phyloP scores from a whole-genome alignment of 352 stramenopile species.

The Detonula confervacea region DNA sequence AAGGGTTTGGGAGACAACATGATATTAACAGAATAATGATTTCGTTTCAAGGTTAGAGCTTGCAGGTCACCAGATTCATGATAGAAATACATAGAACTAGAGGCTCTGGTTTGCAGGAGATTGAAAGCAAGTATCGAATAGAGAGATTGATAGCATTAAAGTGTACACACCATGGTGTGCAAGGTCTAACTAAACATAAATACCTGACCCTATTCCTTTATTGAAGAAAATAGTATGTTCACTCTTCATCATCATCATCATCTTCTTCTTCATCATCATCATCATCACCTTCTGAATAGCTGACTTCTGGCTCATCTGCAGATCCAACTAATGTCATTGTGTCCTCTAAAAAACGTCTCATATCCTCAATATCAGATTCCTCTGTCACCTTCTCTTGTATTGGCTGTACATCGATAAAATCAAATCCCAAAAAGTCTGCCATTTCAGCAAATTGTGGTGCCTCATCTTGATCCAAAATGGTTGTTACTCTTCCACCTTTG shows the following conservation, averaged over 20 bases:
- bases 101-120: too few relatives aligned
- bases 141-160: too few relatives aligned
- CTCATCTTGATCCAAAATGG: conserved; percentile 72
- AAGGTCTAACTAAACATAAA: too few relatives aligned
- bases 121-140: too few relatives aligned
- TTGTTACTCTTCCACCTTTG: conserved; percentile 72
- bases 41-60: too few relatives aligned
- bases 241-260: conserved; percentile 52
- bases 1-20: too few relatives aligned
- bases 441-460: conserved; percentile 73
- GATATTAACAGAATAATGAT: too few relatives aligned
- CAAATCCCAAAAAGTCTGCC: conserved; percentile 71
- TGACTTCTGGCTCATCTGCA: conserved; percentile 35
- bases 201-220: too few relatives aligned
- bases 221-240: background rate
- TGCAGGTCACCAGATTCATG: too few relatives aligned
- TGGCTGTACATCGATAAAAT: conserved; percentile 69
- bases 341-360: conserved; percentile 78
- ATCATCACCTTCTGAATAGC: conserved; percentile 18
- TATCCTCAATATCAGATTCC: conserved; percentile 67
- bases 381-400: conserved; percentile 33
- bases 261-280: conserved; percentile 29
- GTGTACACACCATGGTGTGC: too few relatives aligned
- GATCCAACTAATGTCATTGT: conserved; percentile 61
- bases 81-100: too few relatives aligned